Evolutionary conservation across 306 rosid species (phyloP), one percentile per base, ranked within the genome.

Genomic region (Pachyrhizus erosus): DNA sequence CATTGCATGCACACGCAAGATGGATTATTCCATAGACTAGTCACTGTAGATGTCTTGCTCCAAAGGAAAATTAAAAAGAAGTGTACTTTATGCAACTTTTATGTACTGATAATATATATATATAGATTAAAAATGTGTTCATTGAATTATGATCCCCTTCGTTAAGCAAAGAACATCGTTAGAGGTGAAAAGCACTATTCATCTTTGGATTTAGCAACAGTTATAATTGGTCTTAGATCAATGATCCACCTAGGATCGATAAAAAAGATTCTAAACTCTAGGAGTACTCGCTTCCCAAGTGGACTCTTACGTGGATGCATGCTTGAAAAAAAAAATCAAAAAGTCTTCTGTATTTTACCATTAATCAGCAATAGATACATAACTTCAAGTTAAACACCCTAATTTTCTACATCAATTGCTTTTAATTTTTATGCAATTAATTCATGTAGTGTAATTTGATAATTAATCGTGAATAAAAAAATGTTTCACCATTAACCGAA

Each of bases 181-280:
- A 26, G 42, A 68, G 11, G 13, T 61, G 60, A 26, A 39, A 40
- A 37, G 49, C 48, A 65, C 62, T 65, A 31, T 78, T 33, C 40
- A 48, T 39, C 69, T 42, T 80, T 42, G 77, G 81, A 58, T 58
- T 86, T 17, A 57, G 7, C 78, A 78, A 39, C 55, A 29, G 39
- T 55, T 65, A 76, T 76, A 40, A 69, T 80, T 73, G 81, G 67
- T 40, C 49, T 75, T 42, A 68, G 84, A 69, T 81, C 75, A 52
- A 75, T 65, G 82, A 54, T 48, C 54, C 58, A 24, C 86, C 83
- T 81, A 68, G 91, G 89, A 87, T 91, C 88, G 82, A 82, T 87
- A 81, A 68, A 83, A 70, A 70, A 18, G 3, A 34, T 67, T 77
- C 83, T 24, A 70, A 55, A 76, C 77, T 78, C 89, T 67, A 87